A percentile compares a stretch with the other conserved stretches of the same genome.
Evolutionary conservation across 352 stramenopile genomes (phyloP).

Genomic region (Phytopythium cucurbitacearum): DNA sequence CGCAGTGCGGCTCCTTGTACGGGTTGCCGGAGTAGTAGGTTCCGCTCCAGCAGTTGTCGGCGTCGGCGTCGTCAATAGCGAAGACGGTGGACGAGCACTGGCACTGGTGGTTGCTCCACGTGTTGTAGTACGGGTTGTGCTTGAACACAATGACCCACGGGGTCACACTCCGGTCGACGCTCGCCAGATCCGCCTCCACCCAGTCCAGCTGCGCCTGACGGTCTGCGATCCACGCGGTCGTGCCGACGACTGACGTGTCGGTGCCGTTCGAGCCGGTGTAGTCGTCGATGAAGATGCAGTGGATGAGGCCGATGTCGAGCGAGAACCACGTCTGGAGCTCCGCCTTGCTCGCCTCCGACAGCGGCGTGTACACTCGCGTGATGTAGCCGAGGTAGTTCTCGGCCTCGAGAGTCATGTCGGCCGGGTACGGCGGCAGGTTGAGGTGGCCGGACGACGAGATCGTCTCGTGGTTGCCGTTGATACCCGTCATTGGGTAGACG

Average conservation of each 20-base stretch:
- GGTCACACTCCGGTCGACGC: constrained; percentile 57
- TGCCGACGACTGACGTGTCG: constrained; percentile 30
- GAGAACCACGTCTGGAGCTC: constrained; percentile 41
- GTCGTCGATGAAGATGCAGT: constrained; percentile 55
- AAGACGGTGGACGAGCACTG: constrained; percentile 37
- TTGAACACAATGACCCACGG: constrained; percentile 83
- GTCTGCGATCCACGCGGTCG: constrained; percentile 27
- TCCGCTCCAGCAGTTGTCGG: constrained; percentile 42
- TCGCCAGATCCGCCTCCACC: constrained; percentile 55
- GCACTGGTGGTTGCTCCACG: constrained; percentile 55
- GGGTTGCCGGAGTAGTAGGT: constrained; percentile 30
- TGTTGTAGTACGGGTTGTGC: constrained; percentile 72
- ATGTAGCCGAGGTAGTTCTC: constrained; percentile 43
- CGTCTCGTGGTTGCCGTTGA: constrained; percentile 73
- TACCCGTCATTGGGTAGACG: constrained; percentile 36
- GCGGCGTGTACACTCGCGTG: constrained; percentile 43
- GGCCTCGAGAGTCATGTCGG: constrained; percentile 22
- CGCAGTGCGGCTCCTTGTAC: constrained; percentile 38
- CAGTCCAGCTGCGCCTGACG: constrained; percentile 40
- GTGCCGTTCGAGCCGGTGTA: constrained; percentile 46
- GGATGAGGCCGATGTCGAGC: constrained; percentile 48
- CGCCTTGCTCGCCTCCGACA: constrained; percentile 33
- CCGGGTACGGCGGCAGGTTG: constrained; percentile 34
- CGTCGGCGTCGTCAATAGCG: constrained; percentile 23
- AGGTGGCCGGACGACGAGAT: constrained; percentile 33